Conservation (phyloP, 495 filamentous ascomycete genomes). For the Bacidia gigantensis region DNA sequence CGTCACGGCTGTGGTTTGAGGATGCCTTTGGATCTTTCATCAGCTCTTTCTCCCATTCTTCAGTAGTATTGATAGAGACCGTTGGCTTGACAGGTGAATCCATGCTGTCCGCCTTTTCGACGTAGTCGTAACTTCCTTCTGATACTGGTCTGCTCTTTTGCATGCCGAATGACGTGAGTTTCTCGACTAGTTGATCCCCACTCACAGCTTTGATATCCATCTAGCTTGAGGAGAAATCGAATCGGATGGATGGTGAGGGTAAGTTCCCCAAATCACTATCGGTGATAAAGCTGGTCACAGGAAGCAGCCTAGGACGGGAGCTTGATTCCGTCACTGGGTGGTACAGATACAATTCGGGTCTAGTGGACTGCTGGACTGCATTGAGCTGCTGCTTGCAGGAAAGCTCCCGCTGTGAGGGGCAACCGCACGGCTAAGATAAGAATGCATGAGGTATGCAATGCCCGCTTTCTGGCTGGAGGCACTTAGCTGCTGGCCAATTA, state of each 20-base stretch:
- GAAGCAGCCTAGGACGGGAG: too few relatives aligned
- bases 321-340: too few relatives aligned
- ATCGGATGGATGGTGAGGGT: too few relatives aligned
- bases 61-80: slow-evolving; percentile 32
- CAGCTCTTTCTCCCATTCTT: slow-evolving; percentile 45
- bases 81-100: slow-evolving; percentile 13
- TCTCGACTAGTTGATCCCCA: slow-evolving; percentile 5
- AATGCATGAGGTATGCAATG: too few relatives aligned
- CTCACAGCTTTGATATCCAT: slow-evolving; percentile 7
- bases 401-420: background rate
- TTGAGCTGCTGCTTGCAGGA: background rate
- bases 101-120: slow-evolving; percentile 21
- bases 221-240: too few relatives aligned
- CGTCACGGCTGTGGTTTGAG: background rate
- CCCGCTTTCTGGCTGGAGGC: too few relatives aligned
- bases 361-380: background rate
- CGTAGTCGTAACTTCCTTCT: slow-evolving; percentile 37
- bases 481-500: too few relatives aligned
- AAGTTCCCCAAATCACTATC: too few relatives aligned
- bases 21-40: slow-evolving; percentile 49
- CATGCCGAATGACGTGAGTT: slow-evolving; percentile 7
- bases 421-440: background rate
- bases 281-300: too few relatives aligned
- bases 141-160: slow-evolving; percentile 3
- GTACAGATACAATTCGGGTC: too few relatives aligned